Evolutionary conservation across 768 basidiomycete species (phyloP).

Genomic region (Mycena floridula): DNA sequence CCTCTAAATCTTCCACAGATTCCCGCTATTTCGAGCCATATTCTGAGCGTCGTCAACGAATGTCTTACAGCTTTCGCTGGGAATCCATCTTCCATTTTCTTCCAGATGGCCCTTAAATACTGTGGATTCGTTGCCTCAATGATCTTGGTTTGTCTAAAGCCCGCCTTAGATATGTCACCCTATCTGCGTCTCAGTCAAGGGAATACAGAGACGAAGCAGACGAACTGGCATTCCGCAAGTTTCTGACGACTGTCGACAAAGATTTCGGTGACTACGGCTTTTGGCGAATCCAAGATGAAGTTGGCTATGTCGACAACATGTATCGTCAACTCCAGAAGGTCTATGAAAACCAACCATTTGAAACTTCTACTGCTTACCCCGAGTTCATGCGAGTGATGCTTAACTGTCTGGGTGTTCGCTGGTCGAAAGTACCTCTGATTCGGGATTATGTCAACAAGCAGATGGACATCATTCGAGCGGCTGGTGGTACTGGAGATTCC

Average conservation of each 20-base stretch:
- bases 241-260: constrained; percentile 5
- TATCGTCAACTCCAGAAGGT: constrained; percentile 9
- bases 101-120: constrained; percentile 12
- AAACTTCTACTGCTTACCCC: constrained; percentile 7
- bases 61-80: constrained; percentile 9
- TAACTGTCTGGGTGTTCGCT: constrained; percentile 9
- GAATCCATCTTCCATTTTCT: constrained; percentile 6
- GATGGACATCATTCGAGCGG: constrained; percentile 10
- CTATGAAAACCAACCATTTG: constrained; percentile 8
- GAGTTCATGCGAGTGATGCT: constrained; percentile 10
- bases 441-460: constrained; percentile 9
- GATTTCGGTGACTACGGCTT: constrained; percentile 6
- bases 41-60: constrained; percentile 5
- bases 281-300: constrained; percentile 13
- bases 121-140: constrained; percentile 11
- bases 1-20: not conserved
- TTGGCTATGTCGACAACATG: constrained; percentile 10
- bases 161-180: constrained; percentile 7
- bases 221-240: constrained; percentile 10
- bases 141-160: constrained; percentile 9
- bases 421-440: constrained; percentile 9
- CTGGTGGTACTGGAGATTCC: constrained; percentile 3
- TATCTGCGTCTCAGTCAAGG: not conserved
- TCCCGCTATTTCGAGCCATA: constrained; percentile 7
- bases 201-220: constrained; percentile 5